Conservation (phyloP, 345 rosid genomes). For the Alliaria petiolata region DNA sequence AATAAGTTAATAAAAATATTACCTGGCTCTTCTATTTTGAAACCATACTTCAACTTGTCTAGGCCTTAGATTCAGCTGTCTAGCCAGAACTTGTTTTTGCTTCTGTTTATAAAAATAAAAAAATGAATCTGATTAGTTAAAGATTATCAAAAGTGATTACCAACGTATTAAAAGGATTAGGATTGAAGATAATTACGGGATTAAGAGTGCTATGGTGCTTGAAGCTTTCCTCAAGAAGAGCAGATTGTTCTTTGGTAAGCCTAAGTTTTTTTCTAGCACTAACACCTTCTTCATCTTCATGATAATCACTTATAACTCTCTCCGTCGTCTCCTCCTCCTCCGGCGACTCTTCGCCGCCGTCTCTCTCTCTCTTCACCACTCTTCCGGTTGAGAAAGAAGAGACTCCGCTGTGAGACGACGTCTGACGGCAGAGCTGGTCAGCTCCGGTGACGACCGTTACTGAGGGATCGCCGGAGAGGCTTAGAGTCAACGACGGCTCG, state of each 20-base stretch:
- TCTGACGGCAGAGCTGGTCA: slow-evolving; percentile 41
- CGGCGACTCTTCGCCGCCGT: slow-evolving; percentile 46
- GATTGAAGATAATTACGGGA: slow-evolving; percentile 49
- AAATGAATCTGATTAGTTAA: not conserved
- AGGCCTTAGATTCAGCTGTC: slow-evolving; percentile 81
- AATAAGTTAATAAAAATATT: not conserved
- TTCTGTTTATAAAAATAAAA: slow-evolving; percentile 43
- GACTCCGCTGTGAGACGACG: slow-evolving; percentile 58
- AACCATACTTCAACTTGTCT: slow-evolving; percentile 99
- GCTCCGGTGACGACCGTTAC: slow-evolving; percentile 25
- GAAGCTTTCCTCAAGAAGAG: slow-evolving; percentile 92
- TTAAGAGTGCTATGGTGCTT: slow-evolving; percentile 92
- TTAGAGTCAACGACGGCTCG: slow-evolving; percentile 55
- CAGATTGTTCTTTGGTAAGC: slow-evolving; percentile 87
- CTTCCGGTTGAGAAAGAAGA: slow-evolving; percentile 52
- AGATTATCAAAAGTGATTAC: slow-evolving; percentile 1
- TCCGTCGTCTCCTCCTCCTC: slow-evolving; percentile 41
- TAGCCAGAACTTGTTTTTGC: slow-evolving; percentile 87
- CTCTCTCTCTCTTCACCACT: slow-evolving; percentile 56
- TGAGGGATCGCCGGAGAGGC: slow-evolving; percentile 37
- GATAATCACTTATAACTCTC: slow-evolving; percentile 32
- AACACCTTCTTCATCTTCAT: slow-evolving; percentile 51
- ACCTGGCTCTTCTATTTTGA: slow-evolving; percentile 99
- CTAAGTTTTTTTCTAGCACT: slow-evolving; percentile 90
- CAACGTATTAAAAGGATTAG: not conserved